phyloP scores from a whole-genome alignment of 768 basidiomycete genomes.

The Gelatoporia subvermispora region DNA sequence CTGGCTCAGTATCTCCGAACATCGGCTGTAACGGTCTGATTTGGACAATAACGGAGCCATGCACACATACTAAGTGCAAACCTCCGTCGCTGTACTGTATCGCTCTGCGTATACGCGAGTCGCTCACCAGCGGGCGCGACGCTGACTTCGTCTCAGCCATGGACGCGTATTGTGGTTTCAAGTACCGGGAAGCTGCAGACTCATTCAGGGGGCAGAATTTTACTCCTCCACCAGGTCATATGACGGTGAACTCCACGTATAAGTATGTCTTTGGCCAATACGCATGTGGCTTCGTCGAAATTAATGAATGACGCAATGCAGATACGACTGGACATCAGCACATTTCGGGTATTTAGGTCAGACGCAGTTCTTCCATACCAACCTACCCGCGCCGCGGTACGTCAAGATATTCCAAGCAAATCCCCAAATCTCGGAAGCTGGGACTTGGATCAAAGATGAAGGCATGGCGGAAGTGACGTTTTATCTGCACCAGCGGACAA shows the following conservation, averaged over 20 bases:
- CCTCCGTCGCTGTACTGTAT: too few relatives aligned
- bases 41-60: too few relatives aligned
- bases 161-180: too few relatives aligned
- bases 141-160: too few relatives aligned
- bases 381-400: slow-evolving; percentile 6
- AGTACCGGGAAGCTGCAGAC: too few relatives aligned
- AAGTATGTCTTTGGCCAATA: slow-evolving; percentile 1
- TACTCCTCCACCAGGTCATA: too few relatives aligned
- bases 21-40: slow-evolving; percentile 3
- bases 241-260: too few relatives aligned
- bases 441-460: neutral
- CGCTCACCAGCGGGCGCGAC: too few relatives aligned
- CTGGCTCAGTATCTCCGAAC: neutral
- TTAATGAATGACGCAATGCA: slow-evolving; percentile 2
- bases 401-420: slow-evolving; percentile 13
- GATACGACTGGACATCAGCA: slow-evolving; percentile 14
- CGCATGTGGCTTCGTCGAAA: slow-evolving; percentile 7
- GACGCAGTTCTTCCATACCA: slow-evolving; percentile 11
- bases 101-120: too few relatives aligned
- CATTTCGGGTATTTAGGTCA: slow-evolving; percentile 13
- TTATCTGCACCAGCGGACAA: slow-evolving; percentile 4
- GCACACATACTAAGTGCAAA: too few relatives aligned
- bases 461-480: slow-evolving; percentile 12
- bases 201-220: too few relatives aligned
- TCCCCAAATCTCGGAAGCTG: slow-evolving; percentile 6